A percentile compares a stretch with the other conserved stretches of the same genome.
These are phyloP conservation scores for Trichoderma gracile DNA, from an alignment of 2,329 filamentous ascomycete species.

Conservation along the genomic window DNA sequence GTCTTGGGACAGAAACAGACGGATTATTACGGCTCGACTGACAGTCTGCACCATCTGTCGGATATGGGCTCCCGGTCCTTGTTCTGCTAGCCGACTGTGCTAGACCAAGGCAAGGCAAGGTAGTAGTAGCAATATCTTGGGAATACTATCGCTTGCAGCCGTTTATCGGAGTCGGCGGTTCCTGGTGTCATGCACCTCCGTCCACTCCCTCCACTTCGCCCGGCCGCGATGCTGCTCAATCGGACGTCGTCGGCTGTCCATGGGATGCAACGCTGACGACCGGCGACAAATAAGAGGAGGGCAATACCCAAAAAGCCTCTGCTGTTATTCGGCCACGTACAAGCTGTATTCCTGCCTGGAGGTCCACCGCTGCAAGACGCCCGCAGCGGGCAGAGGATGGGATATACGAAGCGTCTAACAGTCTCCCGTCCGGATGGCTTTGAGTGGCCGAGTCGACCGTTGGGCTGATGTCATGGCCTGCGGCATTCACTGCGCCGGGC, in stretches of 20 bases:
- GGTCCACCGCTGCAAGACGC: slow-evolving; percentile 16
- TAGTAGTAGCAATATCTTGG: background rate
- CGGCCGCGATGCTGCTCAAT: background rate
- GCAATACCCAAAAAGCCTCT: slow-evolving; percentile 4
- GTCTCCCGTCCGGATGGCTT: background rate
- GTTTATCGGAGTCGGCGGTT: slow-evolving; percentile 21
- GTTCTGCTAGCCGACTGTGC: slow-evolving; percentile 12
- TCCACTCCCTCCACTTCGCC: background rate
- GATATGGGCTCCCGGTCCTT: slow-evolving; percentile 15
- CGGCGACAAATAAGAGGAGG: background rate
- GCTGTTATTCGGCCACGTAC: slow-evolving; percentile 19
- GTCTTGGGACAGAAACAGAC: too few species aligned
- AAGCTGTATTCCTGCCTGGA: slow-evolving; percentile 19
- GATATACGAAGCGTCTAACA: background rate
- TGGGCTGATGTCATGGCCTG: slow-evolving; percentile 21
- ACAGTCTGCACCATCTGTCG: background rate
- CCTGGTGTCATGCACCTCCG: slow-evolving; percentile 11
- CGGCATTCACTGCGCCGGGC: background rate
- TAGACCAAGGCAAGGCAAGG: background rate
- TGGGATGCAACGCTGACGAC: slow-evolving; percentile 5
- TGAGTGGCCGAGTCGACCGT: background rate
- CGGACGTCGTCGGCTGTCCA: slow-evolving; percentile 1
- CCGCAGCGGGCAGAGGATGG: slow-evolving; percentile 6
- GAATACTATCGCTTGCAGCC: slow-evolving; percentile 19
- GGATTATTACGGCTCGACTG: too few species aligned